Base-by-base conservation (phyloP, 2,329 filamentous ascomycete genomes). In the Colletotrichum cuscutae region DNA sequence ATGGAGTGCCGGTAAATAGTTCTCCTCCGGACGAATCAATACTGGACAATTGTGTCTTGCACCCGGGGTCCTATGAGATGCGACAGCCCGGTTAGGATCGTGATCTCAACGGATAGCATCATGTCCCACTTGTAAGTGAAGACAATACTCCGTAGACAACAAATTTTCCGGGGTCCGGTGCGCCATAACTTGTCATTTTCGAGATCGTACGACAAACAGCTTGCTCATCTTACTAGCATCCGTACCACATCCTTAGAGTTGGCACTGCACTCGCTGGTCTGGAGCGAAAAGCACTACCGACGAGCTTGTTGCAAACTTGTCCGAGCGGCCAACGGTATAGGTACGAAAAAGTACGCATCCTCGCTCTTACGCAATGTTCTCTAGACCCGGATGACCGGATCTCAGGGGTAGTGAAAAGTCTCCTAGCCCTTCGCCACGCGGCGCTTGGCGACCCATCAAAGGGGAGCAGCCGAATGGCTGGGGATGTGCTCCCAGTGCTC, bases 401-500 rank as follows among this genome's bases (percentile, higher is more conserved):
- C 61, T 68, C 67, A 74, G 73, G 73, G 73, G 66, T 49, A 73
- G 46, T 37, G 9, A 58, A 68, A 73, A 71, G 71, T 71, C 62
- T 68, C 73, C 71, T 73, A 74, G 66, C 64, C 65, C 35, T 65
- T 67, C 58, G 71, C 71, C 65, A 75, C 71, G 71, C 71, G 68
- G 60, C 37, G 66, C 67, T 66, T 67, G 66, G 58, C 58, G 73
- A 68, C 73, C 73, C 73, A 74, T 68, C 56, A 19, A 75, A 71
- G 73, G 71, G 73, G 73, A 74, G 56, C 65, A 75, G 73, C 73
- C 73, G 73, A 75, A 75, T 75, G 73, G 73, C 49, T 75, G 73
- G 71, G 73, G 67, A 75, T 73, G 53, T 49, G 57, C 57, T 62
- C 42, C 49, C 37, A 63, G 28, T 53, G 52, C 57, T 61, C 65